Conservation (phyloP, 148 eudicot species). For the Vaccinium myrtillus region DNA sequence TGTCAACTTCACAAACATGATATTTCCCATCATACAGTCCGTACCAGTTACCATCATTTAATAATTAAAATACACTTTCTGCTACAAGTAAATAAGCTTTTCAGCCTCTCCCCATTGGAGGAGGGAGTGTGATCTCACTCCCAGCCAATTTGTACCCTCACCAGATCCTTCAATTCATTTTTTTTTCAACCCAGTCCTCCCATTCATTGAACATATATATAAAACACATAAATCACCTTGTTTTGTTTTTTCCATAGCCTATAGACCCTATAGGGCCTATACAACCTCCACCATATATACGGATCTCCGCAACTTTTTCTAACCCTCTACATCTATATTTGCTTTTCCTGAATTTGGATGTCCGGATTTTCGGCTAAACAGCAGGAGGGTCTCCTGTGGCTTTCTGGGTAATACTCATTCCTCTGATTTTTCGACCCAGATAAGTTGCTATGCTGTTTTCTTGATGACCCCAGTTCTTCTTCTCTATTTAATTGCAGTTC, state of each 20-base stretch:
- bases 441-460: slow-evolving; percentile 6
- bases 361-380: slow-evolving; percentile 8
- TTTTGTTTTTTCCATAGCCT: background rate
- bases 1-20: background rate
- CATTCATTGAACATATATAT: slow-evolving; percentile 2
- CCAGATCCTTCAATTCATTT: slow-evolving; percentile 3
- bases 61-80: background rate
- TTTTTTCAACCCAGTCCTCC: background rate
- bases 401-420: background rate
- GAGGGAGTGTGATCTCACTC: background rate
- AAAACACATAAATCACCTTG: background rate
- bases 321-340: background rate
- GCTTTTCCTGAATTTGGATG: background rate
- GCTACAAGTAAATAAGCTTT: background rate
- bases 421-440: slow-evolving; percentile 4
- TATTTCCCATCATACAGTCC: background rate
- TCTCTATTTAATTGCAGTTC: background rate
- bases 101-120: background rate
- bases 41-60: background rate
- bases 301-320: background rate
- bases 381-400: background rate
- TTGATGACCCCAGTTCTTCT: slow-evolving; percentile 4
- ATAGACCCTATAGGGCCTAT: too few species aligned
- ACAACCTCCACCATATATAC: background rate
- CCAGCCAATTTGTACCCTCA: background rate